A percentile compares a stretch with the other conserved stretches of the same genome.
Evolutionary conservation across 192 early-diverging fungal species (phyloP).

Genomic region (Coemansia sp.): DNA sequence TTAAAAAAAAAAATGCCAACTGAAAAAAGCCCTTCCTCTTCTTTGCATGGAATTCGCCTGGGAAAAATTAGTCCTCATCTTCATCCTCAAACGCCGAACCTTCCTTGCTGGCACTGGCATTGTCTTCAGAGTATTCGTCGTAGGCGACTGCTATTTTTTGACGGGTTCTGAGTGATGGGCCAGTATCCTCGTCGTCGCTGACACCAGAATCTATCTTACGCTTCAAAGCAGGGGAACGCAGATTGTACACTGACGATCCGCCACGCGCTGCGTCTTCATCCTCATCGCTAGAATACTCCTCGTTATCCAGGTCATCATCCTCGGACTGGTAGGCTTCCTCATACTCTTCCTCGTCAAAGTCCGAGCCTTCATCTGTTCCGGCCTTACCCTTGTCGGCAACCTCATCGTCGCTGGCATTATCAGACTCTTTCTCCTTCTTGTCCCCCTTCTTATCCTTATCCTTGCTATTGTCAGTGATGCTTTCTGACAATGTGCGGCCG

Average conservation of each 20-base stretch:
- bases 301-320: conserved; percentile 31
- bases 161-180: conserved; percentile 40
- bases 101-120: conserved; percentile 2
- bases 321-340: conserved; percentile 18
- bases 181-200: conserved; percentile 19
- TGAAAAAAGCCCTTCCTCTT: background rate
- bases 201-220: conserved; percentile 22
- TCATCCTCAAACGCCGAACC: conserved; percentile 2
- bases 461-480: background rate
- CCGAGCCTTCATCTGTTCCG: conserved; percentile 10
- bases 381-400: background rate
- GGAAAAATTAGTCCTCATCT: background rate
- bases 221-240: conserved; percentile 33
- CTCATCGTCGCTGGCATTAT: conserved; percentile 2
- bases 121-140: conserved; percentile 2
- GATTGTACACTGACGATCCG: conserved; percentile 42
- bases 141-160: conserved; percentile 21
- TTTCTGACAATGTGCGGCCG: conserved; percentile 25
- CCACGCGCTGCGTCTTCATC: conserved; percentile 25
- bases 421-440: conserved; percentile 7
- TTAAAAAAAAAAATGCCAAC: background rate
- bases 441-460: background rate
- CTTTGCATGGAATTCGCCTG: background rate
- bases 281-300: conserved; percentile 21
- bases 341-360: conserved; percentile 33